Evolutionary conservation across 805 yeast genomes (phyloP).

Genomic region (Monosporozyma solicola): DNA sequence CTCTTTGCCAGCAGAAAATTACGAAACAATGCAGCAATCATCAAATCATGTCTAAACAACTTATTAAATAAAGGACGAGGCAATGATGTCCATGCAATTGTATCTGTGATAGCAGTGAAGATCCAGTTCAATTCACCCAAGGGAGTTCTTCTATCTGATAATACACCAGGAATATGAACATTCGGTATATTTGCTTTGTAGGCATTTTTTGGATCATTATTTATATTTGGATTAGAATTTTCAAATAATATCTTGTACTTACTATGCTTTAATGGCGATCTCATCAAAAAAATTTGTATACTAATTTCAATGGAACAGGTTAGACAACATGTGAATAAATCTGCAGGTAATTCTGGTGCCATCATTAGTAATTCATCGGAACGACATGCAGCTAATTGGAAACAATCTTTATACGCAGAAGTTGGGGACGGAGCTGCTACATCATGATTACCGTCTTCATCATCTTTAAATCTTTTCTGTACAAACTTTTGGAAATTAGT

Average conservation of each 20-base stretch:
- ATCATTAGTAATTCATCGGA: conserved; percentile 81
- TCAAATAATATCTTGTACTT: conserved; percentile 35
- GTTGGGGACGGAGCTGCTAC: conserved; percentile 36
- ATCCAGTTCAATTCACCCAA: conserved; percentile 96
- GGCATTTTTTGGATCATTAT: conserved; percentile 13
- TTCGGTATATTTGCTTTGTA: conserved; percentile 27
- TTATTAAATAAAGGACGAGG: conserved; percentile 84
- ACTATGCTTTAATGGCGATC: conserved; percentile 51
- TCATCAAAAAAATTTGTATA: conserved; percentile 83
- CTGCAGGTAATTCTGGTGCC: conserved; percentile 94
- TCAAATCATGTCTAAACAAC: conserved; percentile 86
- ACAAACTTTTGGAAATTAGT: conserved; percentile 83
- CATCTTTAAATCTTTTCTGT: conserved; percentile 82
- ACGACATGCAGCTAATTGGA: conserved; percentile 87
- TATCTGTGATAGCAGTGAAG: conserved; percentile 94
- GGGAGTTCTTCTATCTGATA: conserved; percentile 91
- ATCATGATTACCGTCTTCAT: conserved; percentile 47
- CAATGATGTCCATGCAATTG: conserved; percentile 92
- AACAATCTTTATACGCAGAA: conserved; percentile 64
- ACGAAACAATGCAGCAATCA: conserved; percentile 93
- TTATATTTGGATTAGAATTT: conserved; percentile 20
- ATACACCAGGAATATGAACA: conserved; percentile 75
- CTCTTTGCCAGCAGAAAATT: conserved; percentile 87
- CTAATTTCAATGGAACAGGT: conserved; percentile 95
- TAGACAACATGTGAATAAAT: conserved; percentile 87